A percentile compares a stretch with the other conserved stretches of the same genome.
These are phyloP conservation scores for Crithidia bombi DNA, from an alignment of 208 protist species.

Conservation along the genomic window DNA sequence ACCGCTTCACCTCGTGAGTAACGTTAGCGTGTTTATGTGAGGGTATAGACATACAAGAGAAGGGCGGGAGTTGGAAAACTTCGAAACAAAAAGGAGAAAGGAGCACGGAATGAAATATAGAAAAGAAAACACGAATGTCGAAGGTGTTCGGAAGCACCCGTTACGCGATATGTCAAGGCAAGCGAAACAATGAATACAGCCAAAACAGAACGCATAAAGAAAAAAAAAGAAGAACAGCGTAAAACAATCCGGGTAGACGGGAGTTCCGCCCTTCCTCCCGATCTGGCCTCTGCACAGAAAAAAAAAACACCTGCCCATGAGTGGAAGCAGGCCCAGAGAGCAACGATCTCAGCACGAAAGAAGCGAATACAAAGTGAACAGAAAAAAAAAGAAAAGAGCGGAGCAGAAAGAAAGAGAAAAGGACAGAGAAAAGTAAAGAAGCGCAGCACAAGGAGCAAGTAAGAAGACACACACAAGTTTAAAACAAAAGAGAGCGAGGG, in stretches of 20 bases:
- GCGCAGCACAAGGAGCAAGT: neutral
- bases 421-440: constrained; percentile 4
- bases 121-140: constrained; percentile 5
- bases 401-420: constrained; percentile 17
- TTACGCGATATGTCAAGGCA: constrained; percentile 11
- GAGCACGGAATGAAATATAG: constrained; percentile 11
- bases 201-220: constrained; percentile 6
- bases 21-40: neutral
- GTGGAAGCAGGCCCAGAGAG: no score
- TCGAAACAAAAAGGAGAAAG: constrained; percentile 1
- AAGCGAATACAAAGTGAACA: constrained; percentile 10
- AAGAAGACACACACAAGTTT: no score
- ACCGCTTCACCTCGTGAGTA: neutral
- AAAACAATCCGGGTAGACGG: no score
- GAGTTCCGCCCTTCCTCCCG: no score
- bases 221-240: constrained; percentile 9
- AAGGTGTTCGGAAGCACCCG: neutral
- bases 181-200: neutral
- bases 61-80: constrained; percentile 3
- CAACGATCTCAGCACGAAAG: no score
- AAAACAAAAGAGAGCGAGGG: neutral
- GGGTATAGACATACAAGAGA: neutral
- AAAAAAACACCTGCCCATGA: no score
- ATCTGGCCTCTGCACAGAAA: no score
- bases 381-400: neutral